Percentiles rank a stretch among this genome's conserved stretches.
phyloP scores from a whole-genome alignment of 2,329 filamentous ascomycete species.

The Colletotrichum sp. region DNA sequence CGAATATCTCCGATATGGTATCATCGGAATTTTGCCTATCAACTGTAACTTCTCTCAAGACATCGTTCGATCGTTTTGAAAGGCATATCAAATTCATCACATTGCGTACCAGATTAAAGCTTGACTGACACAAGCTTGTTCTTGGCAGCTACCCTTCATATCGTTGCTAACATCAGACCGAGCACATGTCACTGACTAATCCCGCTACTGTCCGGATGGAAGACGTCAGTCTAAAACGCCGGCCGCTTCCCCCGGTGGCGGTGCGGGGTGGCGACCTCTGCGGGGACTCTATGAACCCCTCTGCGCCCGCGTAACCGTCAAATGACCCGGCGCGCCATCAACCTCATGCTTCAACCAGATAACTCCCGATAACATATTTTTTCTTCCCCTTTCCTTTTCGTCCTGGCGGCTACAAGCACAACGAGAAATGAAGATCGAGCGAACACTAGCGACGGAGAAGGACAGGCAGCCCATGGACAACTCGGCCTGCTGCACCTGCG shows the following conservation, averaged over 20 bases:
- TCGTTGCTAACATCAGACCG: neutral
- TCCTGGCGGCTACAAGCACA: neutral
- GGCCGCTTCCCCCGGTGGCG: neutral
- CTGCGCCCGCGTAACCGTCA: neutral
- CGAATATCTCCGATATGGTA: no score
- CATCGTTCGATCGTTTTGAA: neutral
- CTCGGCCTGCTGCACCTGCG: conserved; percentile 73
- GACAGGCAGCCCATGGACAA: neutral
- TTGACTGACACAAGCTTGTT: neutral
- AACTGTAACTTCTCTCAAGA: neutral
- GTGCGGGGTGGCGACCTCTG: conserved; percentile 6
- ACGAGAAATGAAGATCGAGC: neutral
- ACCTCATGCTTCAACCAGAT: neutral
- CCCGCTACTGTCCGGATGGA: neutral
- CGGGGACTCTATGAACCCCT: neutral
- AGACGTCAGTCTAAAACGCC: conserved; percentile 4
- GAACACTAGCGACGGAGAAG: neutral
- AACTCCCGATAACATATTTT: neutral
- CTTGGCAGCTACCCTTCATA: neutral
- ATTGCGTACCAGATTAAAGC: neutral
- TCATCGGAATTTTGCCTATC: neutral
- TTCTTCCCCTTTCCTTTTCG: neutral
- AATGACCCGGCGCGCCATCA: neutral
- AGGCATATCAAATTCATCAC: neutral
- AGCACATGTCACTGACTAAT: neutral